Conservation (phyloP, 176 grass and related monocot species). For the Rhynchospora pubera region DNA sequence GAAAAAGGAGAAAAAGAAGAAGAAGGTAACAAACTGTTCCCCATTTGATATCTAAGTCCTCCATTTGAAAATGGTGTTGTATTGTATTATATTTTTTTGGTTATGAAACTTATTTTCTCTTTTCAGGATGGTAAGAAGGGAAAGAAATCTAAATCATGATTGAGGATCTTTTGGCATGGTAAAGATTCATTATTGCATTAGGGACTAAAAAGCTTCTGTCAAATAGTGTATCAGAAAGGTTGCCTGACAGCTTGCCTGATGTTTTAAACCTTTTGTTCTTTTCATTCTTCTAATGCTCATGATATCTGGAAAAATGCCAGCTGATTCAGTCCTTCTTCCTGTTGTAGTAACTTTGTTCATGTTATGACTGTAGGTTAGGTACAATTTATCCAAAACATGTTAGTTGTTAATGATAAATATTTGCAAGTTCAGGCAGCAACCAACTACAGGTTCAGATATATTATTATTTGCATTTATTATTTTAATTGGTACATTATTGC, state of each 20-base stretch:
- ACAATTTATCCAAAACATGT: not conserved
- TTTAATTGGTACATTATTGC: not conserved
- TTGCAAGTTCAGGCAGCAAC: not conserved
- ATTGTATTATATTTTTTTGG: not conserved
- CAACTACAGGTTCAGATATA: not conserved
- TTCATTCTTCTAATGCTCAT: too few relatives aligned
- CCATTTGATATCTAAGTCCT: not conserved
- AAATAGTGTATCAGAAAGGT: not conserved
- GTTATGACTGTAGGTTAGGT: not conserved
- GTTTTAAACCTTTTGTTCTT: not conserved
- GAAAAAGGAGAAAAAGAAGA: constrained; percentile 49
- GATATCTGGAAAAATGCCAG: not conserved
- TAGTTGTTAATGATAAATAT: not conserved
- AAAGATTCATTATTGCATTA: not conserved
- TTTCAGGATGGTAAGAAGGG: not conserved
- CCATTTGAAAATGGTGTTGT: not conserved
- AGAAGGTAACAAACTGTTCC: constrained; percentile 31
- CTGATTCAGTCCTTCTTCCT: not conserved
- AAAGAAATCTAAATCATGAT: constrained; percentile 23
- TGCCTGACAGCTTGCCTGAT: not conserved
- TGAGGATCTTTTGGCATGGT: not conserved
- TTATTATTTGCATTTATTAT: too few relatives aligned
- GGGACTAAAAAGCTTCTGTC: not conserved
- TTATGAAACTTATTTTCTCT: not conserved
- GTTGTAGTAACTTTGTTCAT: not conserved